Evolutionary conservation across 2,329 filamentous ascomycete species (phyloP).

Genomic region (Lachnellula occidentalis): DNA sequence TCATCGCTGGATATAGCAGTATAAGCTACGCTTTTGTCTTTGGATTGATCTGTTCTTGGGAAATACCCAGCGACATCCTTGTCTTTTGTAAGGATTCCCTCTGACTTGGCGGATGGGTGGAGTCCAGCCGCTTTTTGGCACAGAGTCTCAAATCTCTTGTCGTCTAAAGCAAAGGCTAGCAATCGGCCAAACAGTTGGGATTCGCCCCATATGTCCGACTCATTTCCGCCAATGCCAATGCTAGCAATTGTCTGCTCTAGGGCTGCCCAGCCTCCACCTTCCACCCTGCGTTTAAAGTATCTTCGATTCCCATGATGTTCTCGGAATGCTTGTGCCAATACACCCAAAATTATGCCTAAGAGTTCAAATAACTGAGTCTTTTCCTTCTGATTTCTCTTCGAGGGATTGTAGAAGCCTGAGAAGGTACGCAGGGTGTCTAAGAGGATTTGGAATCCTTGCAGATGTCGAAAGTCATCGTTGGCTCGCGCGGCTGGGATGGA

Average conservation of each 20-base stretch:
- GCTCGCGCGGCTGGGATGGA: constrained; percentile 41
- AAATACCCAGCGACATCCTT: constrained; percentile 6
- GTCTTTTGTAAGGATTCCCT: constrained; percentile 8
- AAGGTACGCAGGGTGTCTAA: constrained; percentile 65
- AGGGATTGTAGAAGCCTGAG: constrained; percentile 70
- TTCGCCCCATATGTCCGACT: constrained; percentile 62
- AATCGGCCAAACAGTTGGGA: constrained; percentile 78
- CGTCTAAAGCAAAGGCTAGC: constrained; percentile 73
- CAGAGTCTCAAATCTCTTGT: constrained; percentile 66
- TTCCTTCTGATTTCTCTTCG: constrained; percentile 54
- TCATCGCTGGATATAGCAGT: constrained; percentile 16
- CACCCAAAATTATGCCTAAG: constrained; percentile 64
- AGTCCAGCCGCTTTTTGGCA: constrained; percentile 45
- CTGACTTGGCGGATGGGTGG: constrained; percentile 32
- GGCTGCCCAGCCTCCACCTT: constrained; percentile 72
- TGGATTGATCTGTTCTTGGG: constrained; percentile 1
- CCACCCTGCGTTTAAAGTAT: constrained; percentile 74
- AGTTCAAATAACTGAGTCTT: constrained; percentile 62
- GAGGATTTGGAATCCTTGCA: constrained; percentile 71
- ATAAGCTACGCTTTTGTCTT: neutral
- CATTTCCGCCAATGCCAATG: constrained; percentile 58
- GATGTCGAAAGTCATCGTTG: constrained; percentile 79
- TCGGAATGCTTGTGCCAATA: constrained; percentile 61
- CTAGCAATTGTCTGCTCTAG: constrained; percentile 68
- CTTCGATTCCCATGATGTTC: constrained; percentile 80